Evolutionary conservation across 345 rosid species (phyloP), one percentile per base, ranked within the genome.

Genomic region (Leavenworthia alabamica): DNA sequence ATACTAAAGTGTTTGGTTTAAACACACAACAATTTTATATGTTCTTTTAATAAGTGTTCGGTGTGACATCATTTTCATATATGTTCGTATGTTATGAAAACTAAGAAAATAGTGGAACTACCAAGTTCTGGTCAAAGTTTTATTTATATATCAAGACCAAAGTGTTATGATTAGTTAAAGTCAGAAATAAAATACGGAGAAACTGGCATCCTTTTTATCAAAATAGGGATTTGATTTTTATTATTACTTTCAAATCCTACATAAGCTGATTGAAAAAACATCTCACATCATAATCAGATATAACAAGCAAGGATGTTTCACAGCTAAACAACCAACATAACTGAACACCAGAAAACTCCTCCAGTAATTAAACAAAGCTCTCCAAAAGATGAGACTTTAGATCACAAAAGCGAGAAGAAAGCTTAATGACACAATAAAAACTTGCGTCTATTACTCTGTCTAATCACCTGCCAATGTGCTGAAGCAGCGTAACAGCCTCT

Each of bases 311-410:
- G 57, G 28, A 56, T 51, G 47, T 33, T 24, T 20, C 54, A 60
- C 39, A 31, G 51, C 72, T 59, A 33, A 67, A 24, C 51, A 42
- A 57, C 42, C 54, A 60, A 35, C 39, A 43, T 6, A 19, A 22
- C 11, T 41, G 42, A 64, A 64, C 15, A 42, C 35, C 24, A 27
- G 11, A 36, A 37, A 40, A 5, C 23, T 40, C 51, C 41, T 33
- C 55, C 52, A 36, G 14, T 69, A 55, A 36, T 56, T 55, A 56
- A 56, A 48, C 75, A 56, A 47, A 48, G 64, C 53, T 56, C 70
- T 47, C 54, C 3, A 55, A 36, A 67, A 31, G 66, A 67, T 43
- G 59, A 67, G 59, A 35, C 61, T 67, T 22, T 19, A 27, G 16
- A 45, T 20, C 16, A 41, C 20, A 20, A 28, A 41, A 49, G 36